Evolutionary conservation across 371 early-diverging fungal genomes (phyloP).

Genomic region (Apophysomyces sp.): DNA sequence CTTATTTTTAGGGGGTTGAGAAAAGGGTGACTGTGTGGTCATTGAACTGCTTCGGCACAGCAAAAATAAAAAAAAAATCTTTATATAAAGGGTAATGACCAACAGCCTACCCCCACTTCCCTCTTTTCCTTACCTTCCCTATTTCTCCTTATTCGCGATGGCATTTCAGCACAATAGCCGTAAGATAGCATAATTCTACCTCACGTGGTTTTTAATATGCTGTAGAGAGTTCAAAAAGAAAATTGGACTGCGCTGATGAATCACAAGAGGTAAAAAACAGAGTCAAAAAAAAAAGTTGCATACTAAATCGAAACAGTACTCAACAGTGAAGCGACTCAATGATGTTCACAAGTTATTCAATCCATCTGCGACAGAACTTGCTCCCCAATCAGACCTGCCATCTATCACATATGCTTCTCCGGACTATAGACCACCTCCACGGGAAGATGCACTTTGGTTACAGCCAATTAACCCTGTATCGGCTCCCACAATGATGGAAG

Average conservation of each 20-base stretch:
- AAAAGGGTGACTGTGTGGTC: conserved; percentile 3
- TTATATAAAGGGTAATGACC: conserved; percentile 1
- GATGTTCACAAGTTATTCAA: background rate
- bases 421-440: conserved; percentile 20
- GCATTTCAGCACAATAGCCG: background rate
- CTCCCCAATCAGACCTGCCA: conserved; percentile 3
- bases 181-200: background rate
- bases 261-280: background rate
- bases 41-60: conserved; percentile 3
- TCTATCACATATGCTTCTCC: conserved; percentile 24
- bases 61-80: conserved; percentile 1
- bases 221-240: background rate
- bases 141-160: background rate
- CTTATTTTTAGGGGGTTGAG: background rate
- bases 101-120: background rate
- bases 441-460: conserved; percentile 17
- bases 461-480: conserved; percentile 7
- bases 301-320: background rate
- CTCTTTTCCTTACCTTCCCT: background rate
- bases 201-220: background rate
- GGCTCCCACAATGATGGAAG: background rate
- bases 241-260: background rate
- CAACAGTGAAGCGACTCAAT: background rate
- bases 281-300: background rate
- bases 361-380: background rate